Conservation (phyloP, 805 yeast species). For the Starmerella apis region DNA sequence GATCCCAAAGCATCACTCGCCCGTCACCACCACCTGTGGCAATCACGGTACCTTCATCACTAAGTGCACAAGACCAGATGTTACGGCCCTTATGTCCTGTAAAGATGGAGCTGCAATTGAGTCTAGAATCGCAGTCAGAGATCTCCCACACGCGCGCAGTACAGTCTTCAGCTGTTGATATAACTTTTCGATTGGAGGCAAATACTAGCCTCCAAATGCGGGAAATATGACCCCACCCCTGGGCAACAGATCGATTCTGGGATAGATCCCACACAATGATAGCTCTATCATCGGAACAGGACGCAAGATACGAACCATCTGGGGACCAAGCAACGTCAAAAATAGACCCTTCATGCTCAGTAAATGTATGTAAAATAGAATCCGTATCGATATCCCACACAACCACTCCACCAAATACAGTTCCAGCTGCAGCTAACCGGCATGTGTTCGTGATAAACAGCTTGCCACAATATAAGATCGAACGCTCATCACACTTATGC, state of each 20-base stretch:
- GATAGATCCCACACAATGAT: slow-evolving; percentile 60
- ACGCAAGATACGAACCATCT: slow-evolving; percentile 46
- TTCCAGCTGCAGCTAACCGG: slow-evolving; percentile 71
- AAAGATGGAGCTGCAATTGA: slow-evolving; percentile 40
- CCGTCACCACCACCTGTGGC: slow-evolving; percentile 96
- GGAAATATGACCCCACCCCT: slow-evolving; percentile 96
- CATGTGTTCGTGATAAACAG: slow-evolving; percentile 39
- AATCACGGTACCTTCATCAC: slow-evolving; percentile 40
- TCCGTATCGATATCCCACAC: slow-evolving; percentile 49
- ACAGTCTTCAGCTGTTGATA: slow-evolving; percentile 80
- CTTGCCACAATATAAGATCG: slow-evolving; percentile 80
- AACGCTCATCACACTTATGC: slow-evolving; percentile 52
- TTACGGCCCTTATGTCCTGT: slow-evolving; percentile 78
- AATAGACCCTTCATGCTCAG: slow-evolving; percentile 83
- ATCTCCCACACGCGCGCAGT: slow-evolving; percentile 67
- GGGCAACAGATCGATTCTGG: slow-evolving; percentile 50
- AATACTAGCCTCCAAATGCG: slow-evolving; percentile 80
- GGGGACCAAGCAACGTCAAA: slow-evolving; percentile 62
- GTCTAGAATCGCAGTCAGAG: slow-evolving; percentile 19
- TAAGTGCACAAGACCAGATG: slow-evolving; percentile 56
- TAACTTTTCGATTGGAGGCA: slow-evolving; percentile 35
- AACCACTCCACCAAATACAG: slow-evolving; percentile 79
- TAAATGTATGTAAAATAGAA: slow-evolving; percentile 43
- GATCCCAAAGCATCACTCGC: slow-evolving; percentile 53
- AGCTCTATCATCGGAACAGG: slow-evolving; percentile 92